These are phyloP conservation scores for Irpex rosettiformis DNA, from an alignment of 1,284 basidiomycete species.

Conservation along the genomic window DNA sequence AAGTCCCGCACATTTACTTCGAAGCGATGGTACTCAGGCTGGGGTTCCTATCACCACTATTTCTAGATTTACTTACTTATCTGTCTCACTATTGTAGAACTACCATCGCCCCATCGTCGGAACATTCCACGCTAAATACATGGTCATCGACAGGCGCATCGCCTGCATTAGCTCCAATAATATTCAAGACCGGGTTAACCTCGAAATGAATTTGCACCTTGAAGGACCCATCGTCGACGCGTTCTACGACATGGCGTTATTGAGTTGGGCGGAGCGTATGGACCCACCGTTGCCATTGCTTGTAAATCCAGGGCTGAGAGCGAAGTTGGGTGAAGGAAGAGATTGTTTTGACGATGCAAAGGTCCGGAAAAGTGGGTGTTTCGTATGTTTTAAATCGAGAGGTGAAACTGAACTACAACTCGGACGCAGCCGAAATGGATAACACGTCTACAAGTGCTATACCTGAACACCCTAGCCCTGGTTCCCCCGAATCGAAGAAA, in stretches of 20 bases:
- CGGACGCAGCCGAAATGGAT: slow-evolving; percentile 4
- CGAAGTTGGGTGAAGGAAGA: slow-evolving; percentile 8
- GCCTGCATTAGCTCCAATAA: slow-evolving; percentile 76
- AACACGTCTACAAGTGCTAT: slow-evolving; percentile 4
- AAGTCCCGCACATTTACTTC: slow-evolving; percentile 60
- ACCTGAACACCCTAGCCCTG: slow-evolving; percentile 6
- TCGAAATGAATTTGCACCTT: slow-evolving; percentile 52
- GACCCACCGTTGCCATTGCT: slow-evolving; percentile 55
- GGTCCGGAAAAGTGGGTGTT: slow-evolving; percentile 42
- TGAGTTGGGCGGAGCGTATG: slow-evolving; percentile 60
- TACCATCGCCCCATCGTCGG: slow-evolving; percentile 49
- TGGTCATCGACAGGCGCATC: slow-evolving; percentile 72
- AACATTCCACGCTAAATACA: slow-evolving; percentile 79
- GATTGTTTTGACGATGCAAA: slow-evolving; percentile 45
- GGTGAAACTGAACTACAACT: not conserved
- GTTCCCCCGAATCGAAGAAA: slow-evolving; percentile 4
- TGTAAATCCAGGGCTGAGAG: slow-evolving; percentile 21
- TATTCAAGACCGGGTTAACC: slow-evolving; percentile 67
- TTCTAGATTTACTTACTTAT: not conserved
- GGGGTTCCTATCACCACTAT: not conserved
- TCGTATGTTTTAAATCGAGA: not conserved
- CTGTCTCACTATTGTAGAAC: slow-evolving; percentile 1
- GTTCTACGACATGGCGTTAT: slow-evolving; percentile 72
- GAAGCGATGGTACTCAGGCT: slow-evolving; percentile 42
- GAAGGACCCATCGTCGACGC: slow-evolving; percentile 35